Evolutionary conservation across 163 green algal species (phyloP).

Genomic region (Chlamydomonas reinhardtii): DNA sequence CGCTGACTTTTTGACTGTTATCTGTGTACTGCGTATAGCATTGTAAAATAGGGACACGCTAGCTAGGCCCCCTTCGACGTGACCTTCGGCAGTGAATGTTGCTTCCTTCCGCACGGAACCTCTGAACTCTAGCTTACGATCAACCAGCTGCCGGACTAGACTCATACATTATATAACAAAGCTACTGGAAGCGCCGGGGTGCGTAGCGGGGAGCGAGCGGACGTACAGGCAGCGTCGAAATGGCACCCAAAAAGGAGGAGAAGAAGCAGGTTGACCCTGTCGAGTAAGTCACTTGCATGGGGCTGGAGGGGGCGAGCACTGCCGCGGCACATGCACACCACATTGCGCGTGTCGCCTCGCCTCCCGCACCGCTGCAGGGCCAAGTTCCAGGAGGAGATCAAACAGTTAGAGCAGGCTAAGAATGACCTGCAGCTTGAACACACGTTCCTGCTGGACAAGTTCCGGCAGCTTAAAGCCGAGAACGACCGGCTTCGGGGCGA

Average conservation of each 20-base stretch:
- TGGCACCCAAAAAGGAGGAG: slow-evolving; percentile 48
- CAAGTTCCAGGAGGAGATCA: slow-evolving; percentile 64
- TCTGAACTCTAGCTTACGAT: not conserved
- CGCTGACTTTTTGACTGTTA: too few species aligned
- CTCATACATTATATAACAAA: too few species aligned
- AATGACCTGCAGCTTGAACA: slow-evolving; percentile 71
- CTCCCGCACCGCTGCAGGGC: slow-evolving; percentile 30
- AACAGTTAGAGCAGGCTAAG: slow-evolving; percentile 60
- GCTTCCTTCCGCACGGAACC: not conserved
- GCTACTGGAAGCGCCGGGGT: too few species aligned
- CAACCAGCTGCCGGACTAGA: too few species aligned
- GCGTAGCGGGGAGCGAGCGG: too few species aligned
- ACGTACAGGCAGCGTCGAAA: not conserved
- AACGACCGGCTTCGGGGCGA: slow-evolving; percentile 66
- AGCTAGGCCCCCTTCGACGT: too few species aligned
- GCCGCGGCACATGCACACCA: not conserved
- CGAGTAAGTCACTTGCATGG: slow-evolving; percentile 11
- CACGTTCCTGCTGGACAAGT: slow-evolving; percentile 69
- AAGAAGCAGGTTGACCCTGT: slow-evolving; percentile 42
- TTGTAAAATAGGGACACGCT: too few species aligned
- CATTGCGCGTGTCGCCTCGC: not conserved
- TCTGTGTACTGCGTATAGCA: too few species aligned
- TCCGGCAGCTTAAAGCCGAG: slow-evolving; percentile 68
- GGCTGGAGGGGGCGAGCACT: not conserved
- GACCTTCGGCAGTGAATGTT: too few species aligned